Evolutionary conservation across 1,139 yeast genomes (phyloP), one percentile per base, ranked within the genome.

Genomic region (Yamadazyma diospyri): DNA sequence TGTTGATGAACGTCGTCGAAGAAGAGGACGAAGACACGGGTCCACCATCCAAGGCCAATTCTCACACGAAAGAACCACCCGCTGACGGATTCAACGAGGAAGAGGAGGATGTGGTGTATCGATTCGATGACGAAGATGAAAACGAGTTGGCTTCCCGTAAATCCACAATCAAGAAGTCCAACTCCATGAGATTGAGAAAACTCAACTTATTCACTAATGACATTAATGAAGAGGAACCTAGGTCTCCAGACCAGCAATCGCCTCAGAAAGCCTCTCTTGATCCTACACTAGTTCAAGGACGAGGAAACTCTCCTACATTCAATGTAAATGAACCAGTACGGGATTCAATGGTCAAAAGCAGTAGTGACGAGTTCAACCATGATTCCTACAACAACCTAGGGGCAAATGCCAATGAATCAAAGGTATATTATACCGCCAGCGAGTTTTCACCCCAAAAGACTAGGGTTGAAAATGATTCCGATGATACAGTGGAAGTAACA

Each of bases 131-230:
- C 7, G 55, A 50, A 10, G 50, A 45, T 13, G 56, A 55, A 2
- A 48, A 53, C 14, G 38, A 64, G n/a, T 32, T 37, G 14, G 35
- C 38, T 30, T 63, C 72, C 2, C 46, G 72, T 31, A 64, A 62
- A 32, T 62, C 70, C 2, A 65, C 72, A 1, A 42, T 66, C 27
- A 63, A 60, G 38, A 64, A 64, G 38, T 53, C 66, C 18, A 64
- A 65, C 39, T 67, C 73, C 5, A 60, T 64, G 62, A 58, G 69
- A 33, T 59, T 69, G 24, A 49, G 73, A n/a, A 68, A 66, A 37
- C 51, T 69, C 29, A 61, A 68, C 36, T 49, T 69, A 22, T 67
- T 66, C 42, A 55, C 45, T 34, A 47, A 45, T 16, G 41, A 41
- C 13, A 49, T 47, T 18, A 35, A 16, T 26, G 33, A 12, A 23